Evolutionary conservation across 495 filamentous ascomycete species (phyloP), one percentile per base, ranked within the genome.

Genomic region (Podospora australis): DNA sequence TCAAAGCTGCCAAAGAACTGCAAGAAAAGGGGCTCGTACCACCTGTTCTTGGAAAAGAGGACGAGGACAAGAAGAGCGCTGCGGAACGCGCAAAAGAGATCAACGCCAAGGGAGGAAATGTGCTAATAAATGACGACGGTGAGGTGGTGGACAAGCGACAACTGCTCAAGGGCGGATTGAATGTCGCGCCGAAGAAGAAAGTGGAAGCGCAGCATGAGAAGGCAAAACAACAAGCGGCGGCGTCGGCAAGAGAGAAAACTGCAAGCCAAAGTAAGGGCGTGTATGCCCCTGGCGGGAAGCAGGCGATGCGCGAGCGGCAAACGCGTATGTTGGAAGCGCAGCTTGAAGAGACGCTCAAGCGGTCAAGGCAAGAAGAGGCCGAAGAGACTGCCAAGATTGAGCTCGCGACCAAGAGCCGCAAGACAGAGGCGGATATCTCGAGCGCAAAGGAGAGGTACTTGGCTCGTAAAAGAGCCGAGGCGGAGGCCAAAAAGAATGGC

Each of bases 81-180:
- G 80, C 78, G 8, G 81, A 95, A 34, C 52, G 84, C 20, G 87
- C 87, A 2, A 76, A 72, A 39, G 84, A 95, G 55, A 75, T 92
- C 52, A 86, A 86, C 53, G 76, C 79, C 20, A 67, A 72, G 42
- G 90, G 86, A 2, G 81, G 80, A 4, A 71, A 75, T 11, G 77
- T 96, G 49, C 74, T 80, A 11, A 66, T 95, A 55, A 97, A 96
- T 57, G 92, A 97, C 52, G 92, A 97, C 39, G 92, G 94, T 0
- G 81, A 94, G 59, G 84, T 98, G 3, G 86, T 95, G 16, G 92
- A 98, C 59, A 96, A 96, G 72, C 78, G 91, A 17, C 87, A 96
- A 58, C 68, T 98, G 14, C 75, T 98, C 11, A 83, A 78, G 39
- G 91, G 90, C 9, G 92, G 92, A 35, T 69, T 98, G 32, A 98